phyloP scores from a whole-genome alignment of 768 basidiomycete genomes.

The Termitomyces sp. region DNA sequence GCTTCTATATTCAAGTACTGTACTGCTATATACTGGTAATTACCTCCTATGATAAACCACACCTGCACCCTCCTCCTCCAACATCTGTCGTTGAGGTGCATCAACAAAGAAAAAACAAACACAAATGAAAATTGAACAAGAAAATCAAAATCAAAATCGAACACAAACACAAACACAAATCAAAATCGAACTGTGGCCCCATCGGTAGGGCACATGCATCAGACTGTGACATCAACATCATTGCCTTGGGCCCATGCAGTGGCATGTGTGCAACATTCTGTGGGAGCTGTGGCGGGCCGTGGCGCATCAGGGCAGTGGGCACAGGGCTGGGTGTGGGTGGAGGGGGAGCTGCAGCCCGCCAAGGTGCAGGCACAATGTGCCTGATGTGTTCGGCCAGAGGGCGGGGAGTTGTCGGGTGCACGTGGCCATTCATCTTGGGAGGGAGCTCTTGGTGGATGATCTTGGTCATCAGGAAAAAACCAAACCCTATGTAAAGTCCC shows the following conservation, averaged over 20 bases:
- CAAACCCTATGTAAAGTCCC: too few species aligned
- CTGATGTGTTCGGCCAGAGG: constrained; percentile 4
- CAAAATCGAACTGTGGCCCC: constrained; percentile 6
- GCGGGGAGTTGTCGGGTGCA: neutral
- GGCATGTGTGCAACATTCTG: neutral
- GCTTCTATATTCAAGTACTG: too few species aligned
- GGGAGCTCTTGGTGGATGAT: neutral
- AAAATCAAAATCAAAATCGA: too few species aligned
- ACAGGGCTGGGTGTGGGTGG: constrained; percentile 33
- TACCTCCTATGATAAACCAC: too few species aligned
- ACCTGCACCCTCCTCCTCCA: too few species aligned
- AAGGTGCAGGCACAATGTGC: neutral
- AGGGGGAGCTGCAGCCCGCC: neutral
- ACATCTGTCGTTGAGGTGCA: too few species aligned
- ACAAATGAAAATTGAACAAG: too few species aligned
- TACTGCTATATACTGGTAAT: too few species aligned
- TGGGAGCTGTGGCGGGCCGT: neutral
- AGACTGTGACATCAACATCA: neutral
- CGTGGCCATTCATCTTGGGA: neutral
- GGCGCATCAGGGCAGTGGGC: neutral
- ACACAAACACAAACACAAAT: too few species aligned
- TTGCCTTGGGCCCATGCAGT: neutral
- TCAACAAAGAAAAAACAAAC: too few species aligned
- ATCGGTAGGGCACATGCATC: constrained; percentile 9
- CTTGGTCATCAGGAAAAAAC: too few species aligned